These are phyloP conservation scores for Plasmopara viticola DNA, from an alignment of 352 stramenopile species.

Conservation along the genomic window DNA sequence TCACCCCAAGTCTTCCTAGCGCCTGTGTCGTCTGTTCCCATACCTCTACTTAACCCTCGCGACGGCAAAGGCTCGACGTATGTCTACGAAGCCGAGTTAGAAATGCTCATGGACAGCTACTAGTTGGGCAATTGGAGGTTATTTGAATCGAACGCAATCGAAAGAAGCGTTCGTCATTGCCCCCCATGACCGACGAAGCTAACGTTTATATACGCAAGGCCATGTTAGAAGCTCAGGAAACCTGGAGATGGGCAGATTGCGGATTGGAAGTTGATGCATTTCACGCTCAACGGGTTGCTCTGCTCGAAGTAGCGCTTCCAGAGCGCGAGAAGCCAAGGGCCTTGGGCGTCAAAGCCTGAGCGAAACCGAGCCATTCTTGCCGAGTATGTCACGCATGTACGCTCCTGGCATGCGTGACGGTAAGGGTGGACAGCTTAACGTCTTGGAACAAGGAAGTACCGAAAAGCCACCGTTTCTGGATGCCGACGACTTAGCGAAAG, in stretches of 20 bases:
- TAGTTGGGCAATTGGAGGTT: conserved; percentile 77
- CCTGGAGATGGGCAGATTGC: conserved; percentile 78
- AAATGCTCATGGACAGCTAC: conserved; percentile 64
- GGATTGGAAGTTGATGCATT: conserved; percentile 87
- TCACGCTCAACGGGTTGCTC: conserved; percentile 70
- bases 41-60: conserved; percentile 7
- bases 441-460: conserved; percentile 48
- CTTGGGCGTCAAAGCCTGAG: conserved; percentile 42
- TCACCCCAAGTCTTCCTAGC: conserved; percentile 83
- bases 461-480: conserved; percentile 43
- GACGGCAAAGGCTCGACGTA: conserved; percentile 9
- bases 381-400: conserved; percentile 88
- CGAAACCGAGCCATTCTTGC: conserved; percentile 78
- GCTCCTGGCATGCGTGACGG: conserved; percentile 60
- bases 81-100: conserved; percentile 56
- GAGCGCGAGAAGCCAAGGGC: conserved; percentile 87
- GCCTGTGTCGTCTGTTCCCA: conserved; percentile 29
- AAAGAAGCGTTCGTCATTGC: conserved; percentile 77
- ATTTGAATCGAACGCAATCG: conserved; percentile 88
- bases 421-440: conserved; percentile 43
- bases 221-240: conserved; percentile 91
- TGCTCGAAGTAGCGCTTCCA: conserved; percentile 75
- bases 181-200: conserved; percentile 93
- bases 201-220: conserved; percentile 85
- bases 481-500: conserved; percentile 61